Conservation (phyloP, 2,329 filamentous ascomycete genomes). For the Microcyclosporella mali region DNA sequence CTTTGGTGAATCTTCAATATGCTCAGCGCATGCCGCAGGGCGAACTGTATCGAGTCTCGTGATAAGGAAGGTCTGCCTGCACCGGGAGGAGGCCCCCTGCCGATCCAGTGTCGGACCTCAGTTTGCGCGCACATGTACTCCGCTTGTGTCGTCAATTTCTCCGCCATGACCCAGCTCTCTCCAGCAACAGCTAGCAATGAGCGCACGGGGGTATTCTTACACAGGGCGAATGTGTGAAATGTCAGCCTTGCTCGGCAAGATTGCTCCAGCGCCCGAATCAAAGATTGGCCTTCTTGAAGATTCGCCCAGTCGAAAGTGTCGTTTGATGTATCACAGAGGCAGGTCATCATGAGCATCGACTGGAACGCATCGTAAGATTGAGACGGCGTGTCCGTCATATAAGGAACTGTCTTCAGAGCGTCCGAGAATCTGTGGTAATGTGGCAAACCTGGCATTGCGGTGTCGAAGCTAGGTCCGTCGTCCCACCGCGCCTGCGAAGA, state of each 20-base stretch:
- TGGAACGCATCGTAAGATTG: conserved; percentile 28
- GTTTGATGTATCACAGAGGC: conserved; percentile 10
- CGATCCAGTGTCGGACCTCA: conserved; percentile 34
- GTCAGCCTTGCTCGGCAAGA: conserved; percentile 15
- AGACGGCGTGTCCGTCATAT: conserved; percentile 2
- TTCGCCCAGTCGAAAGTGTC: conserved; percentile 6
- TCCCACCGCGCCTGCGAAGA: conserved; percentile 35
- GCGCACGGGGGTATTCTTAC: conserved; percentile 35
- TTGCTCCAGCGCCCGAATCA: conserved; percentile 17
- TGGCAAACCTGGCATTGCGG: background rate
- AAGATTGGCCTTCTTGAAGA: conserved; percentile 1
- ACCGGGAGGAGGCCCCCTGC: background rate
- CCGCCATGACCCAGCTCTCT: conserved; percentile 41
- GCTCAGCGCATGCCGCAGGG: conserved; percentile 21
- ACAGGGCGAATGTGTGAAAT: conserved; percentile 34
- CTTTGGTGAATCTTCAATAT: conserved; percentile 21
- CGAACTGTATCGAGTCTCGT: conserved; percentile 4
- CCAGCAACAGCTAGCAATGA: conserved; percentile 40
- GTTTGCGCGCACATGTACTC: conserved; percentile 31
- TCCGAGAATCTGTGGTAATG: conserved; percentile 13
- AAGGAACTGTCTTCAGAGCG: conserved; percentile 8
- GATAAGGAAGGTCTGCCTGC: background rate
- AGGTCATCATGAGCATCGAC: conserved; percentile 34
- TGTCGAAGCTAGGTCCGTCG: conserved; percentile 10
- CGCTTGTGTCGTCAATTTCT: conserved; percentile 34